These are phyloP conservation scores for Clonostachys sp. DNA, from an alignment of 2,329 filamentous ascomycete species.

Conservation along the genomic window DNA sequence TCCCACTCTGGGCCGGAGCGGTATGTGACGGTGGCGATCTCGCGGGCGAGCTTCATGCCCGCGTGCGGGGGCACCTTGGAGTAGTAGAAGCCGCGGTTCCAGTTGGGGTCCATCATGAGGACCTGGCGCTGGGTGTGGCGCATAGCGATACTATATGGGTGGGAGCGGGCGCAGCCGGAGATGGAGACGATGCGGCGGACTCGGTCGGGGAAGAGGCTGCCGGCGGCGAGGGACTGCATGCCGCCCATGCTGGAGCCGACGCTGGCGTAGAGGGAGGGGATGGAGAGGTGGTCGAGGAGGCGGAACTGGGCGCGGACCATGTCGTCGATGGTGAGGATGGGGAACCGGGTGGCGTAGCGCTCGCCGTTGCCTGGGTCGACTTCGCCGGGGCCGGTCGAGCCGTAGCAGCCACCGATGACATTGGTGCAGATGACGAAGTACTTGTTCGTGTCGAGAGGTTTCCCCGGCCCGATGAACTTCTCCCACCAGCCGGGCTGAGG, in stretches of 20 bases:
- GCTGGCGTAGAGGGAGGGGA: conserved; percentile 79
- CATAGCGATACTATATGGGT: conserved; percentile 98
- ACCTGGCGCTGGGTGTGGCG: conserved; percentile 96
- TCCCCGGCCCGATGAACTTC: conserved; percentile 88
- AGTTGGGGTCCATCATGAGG: conserved; percentile 98
- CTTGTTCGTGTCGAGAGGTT: conserved; percentile 81
- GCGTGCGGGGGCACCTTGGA: conserved; percentile 82
- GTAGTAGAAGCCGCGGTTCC: conserved; percentile 95
- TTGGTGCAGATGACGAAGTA: conserved; percentile 97
- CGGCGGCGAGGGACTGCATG: conserved; percentile 92
- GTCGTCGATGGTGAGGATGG: conserved; percentile 91
- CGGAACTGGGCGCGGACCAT: conserved; percentile 97
- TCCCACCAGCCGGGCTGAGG: conserved; percentile 97
- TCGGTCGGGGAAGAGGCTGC: conserved; percentile 75
- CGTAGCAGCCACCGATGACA: conserved; percentile 92
- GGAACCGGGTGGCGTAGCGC: conserved; percentile 89
- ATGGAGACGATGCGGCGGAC: conserved; percentile 83
- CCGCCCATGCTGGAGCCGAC: conserved; percentile 97
- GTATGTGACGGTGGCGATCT: conserved; percentile 98
- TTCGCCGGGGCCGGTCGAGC: conserved; percentile 85
- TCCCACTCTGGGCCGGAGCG: conserved; percentile 97
- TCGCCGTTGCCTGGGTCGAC: conserved; percentile 85
- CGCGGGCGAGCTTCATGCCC: conserved; percentile 95
- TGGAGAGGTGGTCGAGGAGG: conserved; percentile 73
- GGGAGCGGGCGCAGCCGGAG: conserved; percentile 87